Conservation (phyloP, 179 eudicot genomes). For the Nepenthes alata region DNA sequence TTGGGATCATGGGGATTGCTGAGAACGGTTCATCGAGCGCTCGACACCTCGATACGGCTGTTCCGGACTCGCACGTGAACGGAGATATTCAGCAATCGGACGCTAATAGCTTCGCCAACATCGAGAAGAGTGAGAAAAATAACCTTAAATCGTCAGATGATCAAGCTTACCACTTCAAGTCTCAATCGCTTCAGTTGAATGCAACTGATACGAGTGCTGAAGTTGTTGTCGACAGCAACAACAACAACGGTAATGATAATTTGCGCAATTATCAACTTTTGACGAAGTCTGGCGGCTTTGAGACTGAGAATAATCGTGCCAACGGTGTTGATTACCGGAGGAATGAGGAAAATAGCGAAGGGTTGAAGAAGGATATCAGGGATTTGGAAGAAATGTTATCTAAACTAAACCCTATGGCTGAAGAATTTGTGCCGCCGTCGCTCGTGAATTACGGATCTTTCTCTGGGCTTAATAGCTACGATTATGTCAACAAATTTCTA, state of each 20-base stretch:
- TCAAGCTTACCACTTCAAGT: conserved; percentile 1
- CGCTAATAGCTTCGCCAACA: conserved; percentile 8
- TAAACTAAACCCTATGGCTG: conserved; percentile 60
- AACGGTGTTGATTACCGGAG: background rate
- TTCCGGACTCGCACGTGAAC: conserved; percentile 1
- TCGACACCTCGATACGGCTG: conserved; percentile 12
- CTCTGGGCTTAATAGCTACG: background rate
- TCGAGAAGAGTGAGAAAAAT: background rate
- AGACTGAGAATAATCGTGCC: background rate
- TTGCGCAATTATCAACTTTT: background rate
- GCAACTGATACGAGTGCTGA: background rate
- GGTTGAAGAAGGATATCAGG: conserved; percentile 29
- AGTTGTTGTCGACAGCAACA: conserved; percentile 2
- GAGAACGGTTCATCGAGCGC: conserved; percentile 32
- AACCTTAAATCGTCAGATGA: background rate
- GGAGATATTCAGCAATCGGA: conserved; percentile 37
- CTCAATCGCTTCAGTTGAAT: conserved; percentile 2
- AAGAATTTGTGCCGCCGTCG: conserved; percentile 51
- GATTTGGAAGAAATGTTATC: conserved; percentile 60
- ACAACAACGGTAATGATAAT: background rate
- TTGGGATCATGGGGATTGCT: conserved; percentile 34
- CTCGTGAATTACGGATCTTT: background rate
- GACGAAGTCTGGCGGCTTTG: conserved; percentile 1
- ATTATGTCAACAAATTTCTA: background rate
- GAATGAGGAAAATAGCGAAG: conserved; percentile 5